Evolutionary conservation across 2,329 filamentous ascomycete species (phyloP).

Genomic region (Orbilia brochopaga): DNA sequence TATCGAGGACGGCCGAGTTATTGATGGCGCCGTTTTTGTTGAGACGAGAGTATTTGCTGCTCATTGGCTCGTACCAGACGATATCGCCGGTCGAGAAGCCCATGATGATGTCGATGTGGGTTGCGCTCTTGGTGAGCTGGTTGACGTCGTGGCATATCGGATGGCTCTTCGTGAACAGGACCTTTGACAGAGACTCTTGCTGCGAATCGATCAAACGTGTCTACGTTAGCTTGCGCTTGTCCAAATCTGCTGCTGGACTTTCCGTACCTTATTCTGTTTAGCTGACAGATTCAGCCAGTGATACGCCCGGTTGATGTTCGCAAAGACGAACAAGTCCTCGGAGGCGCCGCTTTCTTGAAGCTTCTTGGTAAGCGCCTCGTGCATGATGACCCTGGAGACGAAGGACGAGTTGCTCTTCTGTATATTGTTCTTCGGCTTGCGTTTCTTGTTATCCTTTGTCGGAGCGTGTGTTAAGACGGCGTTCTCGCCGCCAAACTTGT

Average conservation of each 20-base stretch:
- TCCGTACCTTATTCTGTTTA: conserved; percentile 69
- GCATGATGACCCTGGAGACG: conserved; percentile 92
- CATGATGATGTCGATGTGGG: conserved; percentile 89
- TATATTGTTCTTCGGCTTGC: conserved; percentile 97
- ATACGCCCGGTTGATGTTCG: conserved; percentile 92
- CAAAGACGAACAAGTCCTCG: conserved; percentile 87
- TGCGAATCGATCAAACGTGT: conserved; percentile 57
- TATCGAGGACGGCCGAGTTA: conserved; percentile 79
- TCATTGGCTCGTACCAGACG: conserved; percentile 97
- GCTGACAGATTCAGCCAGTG: conserved; percentile 88
- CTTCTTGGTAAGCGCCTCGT: conserved; percentile 79
- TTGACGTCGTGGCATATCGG: conserved; percentile 95
- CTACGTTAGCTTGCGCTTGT: neutral
- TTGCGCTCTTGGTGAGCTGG: conserved; percentile 74
- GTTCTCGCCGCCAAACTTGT: conserved; percentile 81
- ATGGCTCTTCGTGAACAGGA: conserved; percentile 95
- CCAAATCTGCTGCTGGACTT: neutral
- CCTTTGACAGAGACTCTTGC: conserved; percentile 91
- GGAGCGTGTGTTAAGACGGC: conserved; percentile 68
- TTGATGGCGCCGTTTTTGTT: conserved; percentile 98
- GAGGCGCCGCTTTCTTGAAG: conserved; percentile 73
- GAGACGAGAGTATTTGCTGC: conserved; percentile 90
- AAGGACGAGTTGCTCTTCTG: conserved; percentile 98
- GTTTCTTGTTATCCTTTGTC: conserved; percentile 77
- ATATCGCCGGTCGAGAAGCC: conserved; percentile 96